Conservation (phyloP, 331 rosid genomes). For the Spiraea crenata region DNA sequence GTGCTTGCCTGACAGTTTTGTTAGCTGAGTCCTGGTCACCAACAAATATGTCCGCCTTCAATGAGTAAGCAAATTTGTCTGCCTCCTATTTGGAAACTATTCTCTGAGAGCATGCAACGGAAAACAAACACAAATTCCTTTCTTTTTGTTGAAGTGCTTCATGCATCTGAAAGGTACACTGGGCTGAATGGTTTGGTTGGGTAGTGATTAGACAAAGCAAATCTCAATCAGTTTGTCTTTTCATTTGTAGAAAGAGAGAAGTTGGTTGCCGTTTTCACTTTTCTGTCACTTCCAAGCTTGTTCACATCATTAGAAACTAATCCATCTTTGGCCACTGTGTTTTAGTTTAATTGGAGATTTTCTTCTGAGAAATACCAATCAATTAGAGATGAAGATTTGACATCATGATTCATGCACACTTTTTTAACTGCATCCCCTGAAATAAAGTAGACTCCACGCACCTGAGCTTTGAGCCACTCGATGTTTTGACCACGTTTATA, state of each 20-base stretch:
- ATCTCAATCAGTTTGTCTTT: constrained; percentile 2
- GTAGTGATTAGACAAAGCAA: background rate
- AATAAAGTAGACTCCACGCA: too few species aligned
- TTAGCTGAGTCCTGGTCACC: background rate
- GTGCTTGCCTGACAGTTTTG: background rate
- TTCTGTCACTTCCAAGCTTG: background rate
- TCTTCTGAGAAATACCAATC: too few species aligned
- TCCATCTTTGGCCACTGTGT: too few species aligned
- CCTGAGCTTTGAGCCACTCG: background rate
- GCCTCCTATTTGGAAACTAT: background rate
- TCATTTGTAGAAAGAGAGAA: background rate
- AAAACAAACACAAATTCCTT: background rate
- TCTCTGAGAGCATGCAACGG: background rate
- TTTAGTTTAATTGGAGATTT: too few species aligned
- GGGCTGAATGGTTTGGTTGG: background rate
- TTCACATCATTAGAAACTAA: too few species aligned
- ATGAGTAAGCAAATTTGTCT: background rate
- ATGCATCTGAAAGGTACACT: background rate
- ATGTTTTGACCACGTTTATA: background rate
- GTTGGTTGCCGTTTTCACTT: background rate
- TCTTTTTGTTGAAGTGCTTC: background rate
- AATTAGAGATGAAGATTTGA: too few species aligned
- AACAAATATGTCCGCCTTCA: background rate
- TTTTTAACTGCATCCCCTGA: background rate
- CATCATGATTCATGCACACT: too few species aligned